Conservation (phyloP, 805 yeast genomes). For the Lachancea sp. region DNA sequence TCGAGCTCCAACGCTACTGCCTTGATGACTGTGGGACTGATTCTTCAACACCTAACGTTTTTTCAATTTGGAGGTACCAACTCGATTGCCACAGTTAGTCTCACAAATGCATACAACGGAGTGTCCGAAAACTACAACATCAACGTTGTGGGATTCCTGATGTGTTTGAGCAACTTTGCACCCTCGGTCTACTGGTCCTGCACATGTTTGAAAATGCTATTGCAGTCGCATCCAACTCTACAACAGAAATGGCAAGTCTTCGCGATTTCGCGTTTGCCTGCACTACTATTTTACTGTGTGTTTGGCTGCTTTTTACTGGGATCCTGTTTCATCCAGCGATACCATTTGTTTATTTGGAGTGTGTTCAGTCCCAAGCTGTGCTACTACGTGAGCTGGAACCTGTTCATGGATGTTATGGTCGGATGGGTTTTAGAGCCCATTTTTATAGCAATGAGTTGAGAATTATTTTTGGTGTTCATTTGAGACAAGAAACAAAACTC, state of each 20-base stretch:
- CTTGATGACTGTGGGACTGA: slow-evolving; percentile 27
- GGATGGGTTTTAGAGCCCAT: slow-evolving; percentile 4
- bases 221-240: slow-evolving; percentile 1
- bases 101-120: slow-evolving; percentile 91
- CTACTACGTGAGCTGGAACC: slow-evolving; percentile 71
- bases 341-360: slow-evolving; percentile 94
- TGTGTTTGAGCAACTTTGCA: slow-evolving; percentile 78
- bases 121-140: slow-evolving; percentile 58
- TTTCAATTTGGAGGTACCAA: slow-evolving; percentile 89
- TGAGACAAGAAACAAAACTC: not conserved
- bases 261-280: slow-evolving; percentile 15
- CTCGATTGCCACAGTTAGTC: slow-evolving; percentile 83
- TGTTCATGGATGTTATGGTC: slow-evolving; percentile 40
- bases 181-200: slow-evolving; percentile 80
- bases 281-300: slow-evolving; percentile 50
- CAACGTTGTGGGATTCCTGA: slow-evolving; percentile 63
- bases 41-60: slow-evolving; percentile 70
- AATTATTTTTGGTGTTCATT: not conserved
- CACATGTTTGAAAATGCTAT: slow-evolving; percentile 29
- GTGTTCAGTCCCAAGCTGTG: slow-evolving; percentile 91
- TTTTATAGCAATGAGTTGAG: not conserved
- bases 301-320: slow-evolving; percentile 52
- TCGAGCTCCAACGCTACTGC: slow-evolving; percentile 3
- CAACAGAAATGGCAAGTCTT: slow-evolving; percentile 16
- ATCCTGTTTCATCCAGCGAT: slow-evolving; percentile 69